Conservation (phyloP, 1,139 yeast genomes). For the Kazachstania sp. region DNA sequence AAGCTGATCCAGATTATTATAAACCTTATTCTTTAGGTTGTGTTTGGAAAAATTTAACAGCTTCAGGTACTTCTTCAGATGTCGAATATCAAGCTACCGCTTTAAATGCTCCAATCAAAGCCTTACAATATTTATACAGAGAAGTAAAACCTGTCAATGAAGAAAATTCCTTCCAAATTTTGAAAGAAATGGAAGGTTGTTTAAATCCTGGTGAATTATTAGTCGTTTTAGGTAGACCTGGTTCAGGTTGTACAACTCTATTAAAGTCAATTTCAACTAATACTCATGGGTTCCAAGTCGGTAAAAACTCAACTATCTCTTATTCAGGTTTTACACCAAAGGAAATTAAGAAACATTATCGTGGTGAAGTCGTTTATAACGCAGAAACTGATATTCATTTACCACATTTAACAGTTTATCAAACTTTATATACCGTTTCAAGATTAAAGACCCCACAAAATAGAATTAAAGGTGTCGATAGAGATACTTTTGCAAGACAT, state of each 20-base stretch:
- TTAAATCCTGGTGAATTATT: constrained; percentile 64
- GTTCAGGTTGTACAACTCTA: constrained; percentile 76
- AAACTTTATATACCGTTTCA: constrained; percentile 60
- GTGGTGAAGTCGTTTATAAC: constrained; percentile 65
- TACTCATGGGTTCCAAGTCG: constrained; percentile 62
- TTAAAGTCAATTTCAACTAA: constrained; percentile 61
- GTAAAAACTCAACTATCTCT: constrained; percentile 39
- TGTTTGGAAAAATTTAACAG: constrained; percentile 58
- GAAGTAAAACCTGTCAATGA: constrained; percentile 24
- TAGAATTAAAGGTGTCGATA: constrained; percentile 51
- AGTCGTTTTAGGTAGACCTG: constrained; percentile 75
- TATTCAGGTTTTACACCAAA: constrained; percentile 43
- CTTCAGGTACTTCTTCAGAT: constrained; percentile 68
- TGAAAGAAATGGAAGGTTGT: constrained; percentile 59
- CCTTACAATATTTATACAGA: constrained; percentile 15
- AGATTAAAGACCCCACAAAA: constrained; percentile 56
- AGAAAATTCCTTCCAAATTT: constrained; percentile 41
- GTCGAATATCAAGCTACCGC: constrained; percentile 75
- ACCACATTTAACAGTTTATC: constrained; percentile 44
- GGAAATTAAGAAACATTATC: constrained; percentile 43
- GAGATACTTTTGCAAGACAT: constrained; percentile 51
- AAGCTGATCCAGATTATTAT: constrained; percentile 54
- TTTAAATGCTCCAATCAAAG: constrained; percentile 38
- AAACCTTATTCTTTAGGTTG: constrained; percentile 61
- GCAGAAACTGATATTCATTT: constrained; percentile 52